A percentile compares a stretch with the other conserved stretches of the same genome.
phyloP scores from a whole-genome alignment of 306 rosid species.

The Inga leiocalycina region DNA sequence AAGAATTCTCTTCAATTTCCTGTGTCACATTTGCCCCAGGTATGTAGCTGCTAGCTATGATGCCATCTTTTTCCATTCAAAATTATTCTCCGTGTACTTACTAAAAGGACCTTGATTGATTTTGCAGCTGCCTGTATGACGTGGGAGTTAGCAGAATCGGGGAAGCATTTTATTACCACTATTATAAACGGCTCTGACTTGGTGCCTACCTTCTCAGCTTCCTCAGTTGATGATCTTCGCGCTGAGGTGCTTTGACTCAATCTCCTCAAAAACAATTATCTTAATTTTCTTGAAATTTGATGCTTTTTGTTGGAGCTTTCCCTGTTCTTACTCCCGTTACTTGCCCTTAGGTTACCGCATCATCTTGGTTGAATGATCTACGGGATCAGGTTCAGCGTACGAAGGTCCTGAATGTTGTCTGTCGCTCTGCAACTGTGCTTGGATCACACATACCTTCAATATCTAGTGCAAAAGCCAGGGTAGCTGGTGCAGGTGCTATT shows the following conservation, averaged over 20 bases:
- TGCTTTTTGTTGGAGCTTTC: neutral
- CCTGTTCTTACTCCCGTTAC: neutral
- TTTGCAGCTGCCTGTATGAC: conserved; percentile 81
- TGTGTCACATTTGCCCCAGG: conserved; percentile 89
- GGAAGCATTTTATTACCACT: conserved; percentile 68
- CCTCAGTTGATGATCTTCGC: conserved; percentile 72
- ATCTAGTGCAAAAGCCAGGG: conserved; percentile 67
- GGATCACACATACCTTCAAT: conserved; percentile 70
- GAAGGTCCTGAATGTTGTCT: conserved; percentile 62
- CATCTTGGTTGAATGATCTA: conserved; percentile 73
- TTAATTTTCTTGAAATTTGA: neutral
- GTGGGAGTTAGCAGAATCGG: conserved; percentile 77
- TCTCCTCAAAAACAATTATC: neutral
- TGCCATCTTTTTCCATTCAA: conserved; percentile 1
- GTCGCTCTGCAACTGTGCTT: conserved; percentile 70
- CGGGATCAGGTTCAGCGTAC: conserved; percentile 69
- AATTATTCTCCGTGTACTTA: neutral
- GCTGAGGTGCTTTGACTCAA: conserved; percentile 51
- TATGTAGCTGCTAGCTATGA: conserved; percentile 23
- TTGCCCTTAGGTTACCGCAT: conserved; percentile 57
- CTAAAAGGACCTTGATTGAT: neutral
- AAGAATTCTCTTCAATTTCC: conserved; percentile 59
- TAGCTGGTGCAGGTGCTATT: conserved; percentile 68
- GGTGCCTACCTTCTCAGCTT: conserved; percentile 71
- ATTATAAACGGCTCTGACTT: conserved; percentile 69